Evolutionary conservation across 306 rosid species (phyloP).

Genomic region (Spatholobus suberectus): DNA sequence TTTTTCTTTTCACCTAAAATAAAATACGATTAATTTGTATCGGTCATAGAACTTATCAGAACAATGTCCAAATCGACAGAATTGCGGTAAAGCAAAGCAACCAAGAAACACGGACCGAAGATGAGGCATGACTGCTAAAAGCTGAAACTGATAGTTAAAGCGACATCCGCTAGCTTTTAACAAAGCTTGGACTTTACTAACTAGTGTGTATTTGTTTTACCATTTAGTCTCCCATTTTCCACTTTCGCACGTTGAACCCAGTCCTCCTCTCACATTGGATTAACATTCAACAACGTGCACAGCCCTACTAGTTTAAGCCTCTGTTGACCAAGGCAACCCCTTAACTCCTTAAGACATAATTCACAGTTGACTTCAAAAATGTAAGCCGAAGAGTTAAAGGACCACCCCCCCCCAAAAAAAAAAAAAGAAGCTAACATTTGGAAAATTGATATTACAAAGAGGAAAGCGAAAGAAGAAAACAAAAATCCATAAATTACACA

Average conservation of each 20-base stretch:
- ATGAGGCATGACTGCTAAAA: neutral
- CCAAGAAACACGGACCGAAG: neutral
- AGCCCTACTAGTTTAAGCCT: neutral
- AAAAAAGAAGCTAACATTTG: constrained; percentile 6
- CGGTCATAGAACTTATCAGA: neutral
- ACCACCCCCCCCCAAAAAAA: neutral
- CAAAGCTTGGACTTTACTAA: neutral
- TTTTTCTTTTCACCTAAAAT: no score
- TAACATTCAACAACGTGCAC: no score
- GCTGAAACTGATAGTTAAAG: neutral
- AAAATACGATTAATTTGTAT: neutral
- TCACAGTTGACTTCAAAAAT: constrained; percentile 22
- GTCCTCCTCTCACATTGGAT: no score
- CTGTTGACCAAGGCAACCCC: neutral
- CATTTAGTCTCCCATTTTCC: no score
- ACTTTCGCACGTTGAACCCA: no score
- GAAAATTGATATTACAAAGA: constrained; percentile 53
- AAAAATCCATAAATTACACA: constrained; percentile 80
- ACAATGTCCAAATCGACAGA: neutral
- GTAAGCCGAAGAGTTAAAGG: constrained; percentile 26
- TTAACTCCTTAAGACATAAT: constrained; percentile 6
- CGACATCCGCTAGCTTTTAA: neutral
- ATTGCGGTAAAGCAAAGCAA: neutral
- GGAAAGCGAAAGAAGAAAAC: constrained; percentile 46
- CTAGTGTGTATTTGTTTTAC: no score